A percentile compares a stretch with the other conserved stretches of the same genome.
Conservation (phyloP, 805 yeast genomes). For the Wickerhamiella bombiphila region DNA sequence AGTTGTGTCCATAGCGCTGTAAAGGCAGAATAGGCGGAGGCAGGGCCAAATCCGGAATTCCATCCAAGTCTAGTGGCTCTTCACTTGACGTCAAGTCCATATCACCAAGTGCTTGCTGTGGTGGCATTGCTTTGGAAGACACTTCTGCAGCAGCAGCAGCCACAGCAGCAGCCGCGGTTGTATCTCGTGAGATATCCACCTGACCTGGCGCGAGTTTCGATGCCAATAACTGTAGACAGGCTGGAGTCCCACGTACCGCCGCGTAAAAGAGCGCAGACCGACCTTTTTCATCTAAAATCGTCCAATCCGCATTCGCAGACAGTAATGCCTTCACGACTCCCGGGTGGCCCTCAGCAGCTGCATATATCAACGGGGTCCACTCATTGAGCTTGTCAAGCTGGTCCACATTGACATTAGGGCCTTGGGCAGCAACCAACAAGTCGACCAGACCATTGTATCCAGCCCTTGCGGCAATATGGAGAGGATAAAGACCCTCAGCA, state of each 20-base stretch:
- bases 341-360: slow-evolving; percentile 72
- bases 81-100: slow-evolving; percentile 1
- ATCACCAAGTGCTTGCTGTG: neutral
- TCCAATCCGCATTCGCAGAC: slow-evolving; percentile 55
- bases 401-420: slow-evolving; percentile 43
- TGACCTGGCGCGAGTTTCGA: slow-evolving; percentile 19
- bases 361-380: slow-evolving; percentile 90
- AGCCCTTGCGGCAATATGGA: slow-evolving; percentile 76
- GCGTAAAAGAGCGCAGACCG: slow-evolving; percentile 75
- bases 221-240: slow-evolving; percentile 57
- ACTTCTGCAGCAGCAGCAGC: slow-evolving; percentile 4
- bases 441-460: slow-evolving; percentile 62
- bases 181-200: slow-evolving; percentile 9
- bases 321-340: slow-evolving; percentile 57
- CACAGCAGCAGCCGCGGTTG: neutral
- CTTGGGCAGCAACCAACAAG: slow-evolving; percentile 40
- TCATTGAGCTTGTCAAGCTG: slow-evolving; percentile 70
- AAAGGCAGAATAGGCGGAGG: slow-evolving; percentile 96
- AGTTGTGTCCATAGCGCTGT: slow-evolving; percentile 89
- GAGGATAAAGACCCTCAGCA: slow-evolving; percentile 74
- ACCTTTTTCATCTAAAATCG: slow-evolving; percentile 62
- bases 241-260: slow-evolving; percentile 84
- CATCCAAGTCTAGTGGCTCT: slow-evolving; percentile 30
- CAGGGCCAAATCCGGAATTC: slow-evolving; percentile 76
- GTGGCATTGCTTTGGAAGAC: slow-evolving; percentile 4